A percentile compares a stretch with the other conserved stretches of the same genome.
Conservation (phyloP, 805 yeast genomes). For the Ogataea nakhonphanomensis region DNA sequence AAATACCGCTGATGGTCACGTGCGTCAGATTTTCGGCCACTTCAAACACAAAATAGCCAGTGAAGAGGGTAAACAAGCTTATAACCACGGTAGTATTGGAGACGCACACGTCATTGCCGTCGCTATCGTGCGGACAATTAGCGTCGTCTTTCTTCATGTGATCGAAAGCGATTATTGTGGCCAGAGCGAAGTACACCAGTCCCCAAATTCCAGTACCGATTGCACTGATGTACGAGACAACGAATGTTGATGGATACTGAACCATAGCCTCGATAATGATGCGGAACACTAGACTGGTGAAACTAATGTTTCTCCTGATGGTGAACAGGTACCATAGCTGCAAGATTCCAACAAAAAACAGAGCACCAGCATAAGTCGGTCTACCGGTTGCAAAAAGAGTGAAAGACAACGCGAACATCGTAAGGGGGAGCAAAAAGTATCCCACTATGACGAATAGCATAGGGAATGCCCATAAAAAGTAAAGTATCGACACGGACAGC, state of each 20-base stretch:
- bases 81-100: slow-evolving; percentile 27
- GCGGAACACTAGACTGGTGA: slow-evolving; percentile 28
- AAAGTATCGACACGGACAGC: slow-evolving; percentile 11
- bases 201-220: slow-evolving; percentile 53
- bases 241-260: slow-evolving; percentile 63
- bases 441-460: slow-evolving; percentile 29
- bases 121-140: slow-evolving; percentile 38
- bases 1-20: slow-evolving; percentile 77
- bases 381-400: slow-evolving; percentile 20
- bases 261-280: slow-evolving; percentile 73
- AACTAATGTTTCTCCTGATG: slow-evolving; percentile 27
- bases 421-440: slow-evolving; percentile 27
- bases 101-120: slow-evolving; percentile 30
- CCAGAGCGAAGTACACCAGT: slow-evolving; percentile 61
- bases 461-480: slow-evolving; percentile 28
- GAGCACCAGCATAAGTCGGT: slow-evolving; percentile 16
- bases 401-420: slow-evolving; percentile 24
- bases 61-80: slow-evolving; percentile 66
- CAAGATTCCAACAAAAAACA: slow-evolving; percentile 20
- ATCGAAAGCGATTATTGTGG: slow-evolving; percentile 44
- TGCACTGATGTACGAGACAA: slow-evolving; percentile 40
- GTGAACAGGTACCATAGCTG: slow-evolving; percentile 24
- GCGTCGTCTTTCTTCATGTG: slow-evolving; percentile 44
- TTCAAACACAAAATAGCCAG: slow-evolving; percentile 81
- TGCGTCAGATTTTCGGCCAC: slow-evolving; percentile 79